phyloP scores from a whole-genome alignment of 177 flowering plant genomes.

The Vitis hybrid region DNA sequence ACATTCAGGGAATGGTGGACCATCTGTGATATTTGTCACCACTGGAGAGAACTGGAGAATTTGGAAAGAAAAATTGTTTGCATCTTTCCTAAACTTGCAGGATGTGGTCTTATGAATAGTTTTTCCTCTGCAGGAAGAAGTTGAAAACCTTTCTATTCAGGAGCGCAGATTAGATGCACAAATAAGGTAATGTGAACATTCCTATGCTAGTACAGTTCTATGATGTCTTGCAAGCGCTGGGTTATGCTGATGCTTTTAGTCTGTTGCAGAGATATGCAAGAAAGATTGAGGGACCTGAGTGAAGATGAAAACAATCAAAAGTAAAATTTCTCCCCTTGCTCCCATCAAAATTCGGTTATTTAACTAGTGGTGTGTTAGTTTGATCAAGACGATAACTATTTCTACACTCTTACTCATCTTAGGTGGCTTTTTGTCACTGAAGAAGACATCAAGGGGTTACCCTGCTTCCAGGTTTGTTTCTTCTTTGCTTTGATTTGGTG shows the following conservation, averaged over 20 bases:
- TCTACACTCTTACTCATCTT: neutral
- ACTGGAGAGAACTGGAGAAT: neutral
- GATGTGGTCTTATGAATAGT: neutral
- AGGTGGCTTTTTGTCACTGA: conserved; percentile 90
- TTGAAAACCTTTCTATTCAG: conserved; percentile 65
- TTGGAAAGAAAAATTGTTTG: neutral
- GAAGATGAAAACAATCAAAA: conserved; percentile 74
- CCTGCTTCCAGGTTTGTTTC: conserved; percentile 75
- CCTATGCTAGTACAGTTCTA: neutral
- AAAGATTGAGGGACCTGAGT: conserved; percentile 64
- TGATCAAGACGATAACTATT: neutral
- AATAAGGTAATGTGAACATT: conserved; percentile 54
- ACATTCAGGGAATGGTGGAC: neutral
- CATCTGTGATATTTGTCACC: neutral
- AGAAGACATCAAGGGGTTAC: conserved; percentile 77
- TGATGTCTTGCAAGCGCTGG: neutral
- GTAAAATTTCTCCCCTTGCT: conserved; percentile 31
- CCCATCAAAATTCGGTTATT: neutral
- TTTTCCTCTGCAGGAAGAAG: conserved; percentile 62
- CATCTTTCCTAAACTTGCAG: neutral
- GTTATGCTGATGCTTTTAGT: conserved; percentile 11
- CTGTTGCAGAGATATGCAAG: conserved; percentile 75
- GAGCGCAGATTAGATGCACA: conserved; percentile 74
- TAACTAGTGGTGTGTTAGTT: neutral
- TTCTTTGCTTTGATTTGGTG: conserved; percentile 2